These are phyloP conservation scores for Fraxinus cuspidata DNA, from an alignment of 257 asterid genomes.

Conservation along the genomic window DNA sequence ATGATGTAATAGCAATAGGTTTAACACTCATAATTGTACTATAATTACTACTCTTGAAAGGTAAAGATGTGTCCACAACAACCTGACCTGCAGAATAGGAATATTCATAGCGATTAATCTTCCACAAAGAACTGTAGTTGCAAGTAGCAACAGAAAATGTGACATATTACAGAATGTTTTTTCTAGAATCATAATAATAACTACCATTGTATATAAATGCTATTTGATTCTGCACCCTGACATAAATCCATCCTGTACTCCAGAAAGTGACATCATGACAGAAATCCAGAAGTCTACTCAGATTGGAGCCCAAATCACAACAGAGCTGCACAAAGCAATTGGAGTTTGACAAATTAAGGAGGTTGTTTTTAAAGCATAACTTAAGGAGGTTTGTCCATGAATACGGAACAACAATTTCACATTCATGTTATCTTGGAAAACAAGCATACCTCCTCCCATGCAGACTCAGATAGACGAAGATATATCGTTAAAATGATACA, in stretches of 20 bases:
- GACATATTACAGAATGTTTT: conserved; percentile 1
- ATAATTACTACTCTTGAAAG: conserved; percentile 37
- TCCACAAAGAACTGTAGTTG: background rate
- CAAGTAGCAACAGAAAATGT: background rate
- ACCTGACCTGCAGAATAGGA: conserved; percentile 59
- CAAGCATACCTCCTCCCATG: conserved; percentile 80
- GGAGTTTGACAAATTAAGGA: conserved; percentile 9
- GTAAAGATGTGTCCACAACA: conserved; percentile 56
- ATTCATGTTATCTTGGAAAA: conserved; percentile 14
- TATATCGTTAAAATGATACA: conserved; percentile 75
- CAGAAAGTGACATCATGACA: conserved; percentile 58
- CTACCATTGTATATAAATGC: conserved; percentile 61
- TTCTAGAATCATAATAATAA: conserved; percentile 16
- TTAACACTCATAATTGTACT: conserved; percentile 56
- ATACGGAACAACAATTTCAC: background rate
- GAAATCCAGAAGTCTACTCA: conserved; percentile 62
- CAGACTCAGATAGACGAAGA: conserved; percentile 57
- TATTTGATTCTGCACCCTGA: conserved; percentile 69
- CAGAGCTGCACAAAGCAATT: conserved; percentile 52
- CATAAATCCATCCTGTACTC: conserved; percentile 80
- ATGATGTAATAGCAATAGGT: conserved; percentile 71
- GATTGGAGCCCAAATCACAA: conserved; percentile 61
- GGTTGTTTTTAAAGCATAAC: background rate
- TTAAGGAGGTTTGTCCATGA: conserved; percentile 17
- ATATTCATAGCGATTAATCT: conserved; percentile 10